These are phyloP conservation scores for Xylaria sp. DNA, from an alignment of 2,329 filamentous ascomycete species.

Conservation along the genomic window DNA sequence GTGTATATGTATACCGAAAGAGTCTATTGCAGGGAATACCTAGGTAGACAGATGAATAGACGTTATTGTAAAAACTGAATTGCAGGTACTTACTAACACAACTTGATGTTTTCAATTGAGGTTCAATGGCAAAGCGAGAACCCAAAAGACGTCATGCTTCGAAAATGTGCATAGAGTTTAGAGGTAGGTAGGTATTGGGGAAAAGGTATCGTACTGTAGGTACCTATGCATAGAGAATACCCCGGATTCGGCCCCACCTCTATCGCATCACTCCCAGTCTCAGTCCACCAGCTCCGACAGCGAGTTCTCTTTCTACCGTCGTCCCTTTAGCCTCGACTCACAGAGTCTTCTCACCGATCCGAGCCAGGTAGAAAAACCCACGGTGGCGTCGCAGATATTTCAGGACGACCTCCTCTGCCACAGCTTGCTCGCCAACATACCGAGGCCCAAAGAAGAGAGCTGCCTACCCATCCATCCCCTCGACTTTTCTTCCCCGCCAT, in stretches of 20 bases:
- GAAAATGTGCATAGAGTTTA: too few species aligned
- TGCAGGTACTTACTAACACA: too few species aligned
- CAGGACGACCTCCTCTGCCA: not conserved
- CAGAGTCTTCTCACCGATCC: not conserved
- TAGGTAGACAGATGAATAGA: too few species aligned
- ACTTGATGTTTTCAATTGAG: too few species aligned
- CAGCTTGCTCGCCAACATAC: not conserved
- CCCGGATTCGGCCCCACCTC: slow-evolving; percentile 15
- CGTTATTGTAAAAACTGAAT: too few species aligned
- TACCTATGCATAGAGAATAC: not conserved
- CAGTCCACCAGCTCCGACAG: not conserved
- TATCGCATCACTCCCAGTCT: not conserved
- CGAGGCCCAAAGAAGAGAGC: not conserved
- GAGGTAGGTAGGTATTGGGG: too few species aligned
- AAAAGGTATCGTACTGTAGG: too few species aligned
- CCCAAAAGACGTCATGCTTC: not conserved
- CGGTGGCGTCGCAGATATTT: not conserved
- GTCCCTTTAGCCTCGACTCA: not conserved
- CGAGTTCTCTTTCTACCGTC: not conserved
- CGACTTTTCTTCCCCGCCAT: not conserved
- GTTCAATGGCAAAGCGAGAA: too few species aligned
- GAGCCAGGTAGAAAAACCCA: not conserved
- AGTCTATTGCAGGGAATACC: too few species aligned
- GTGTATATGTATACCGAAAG: too few species aligned
- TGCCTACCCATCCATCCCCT: too few species aligned